phyloP scores from a whole-genome alignment of 768 basidiomycete species.

The Mrakia gelida region DNA sequence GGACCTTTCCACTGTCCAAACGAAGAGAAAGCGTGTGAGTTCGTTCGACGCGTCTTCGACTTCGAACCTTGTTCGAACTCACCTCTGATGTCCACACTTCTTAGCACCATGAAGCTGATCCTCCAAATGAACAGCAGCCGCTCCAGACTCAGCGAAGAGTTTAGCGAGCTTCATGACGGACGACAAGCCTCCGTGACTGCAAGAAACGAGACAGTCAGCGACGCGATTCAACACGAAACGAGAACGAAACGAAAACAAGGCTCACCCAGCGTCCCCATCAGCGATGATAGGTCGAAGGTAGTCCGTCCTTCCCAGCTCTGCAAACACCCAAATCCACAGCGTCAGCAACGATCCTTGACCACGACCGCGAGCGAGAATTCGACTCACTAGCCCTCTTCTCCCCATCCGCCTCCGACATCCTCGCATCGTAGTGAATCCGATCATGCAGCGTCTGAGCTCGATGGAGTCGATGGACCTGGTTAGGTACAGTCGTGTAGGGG shows the following conservation, averaged over 20 bases:
- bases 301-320: constrained; percentile 66
- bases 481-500: constrained; percentile 92
- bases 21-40: constrained; percentile 48
- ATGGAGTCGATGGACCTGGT: constrained; percentile 86
- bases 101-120: constrained; percentile 93
- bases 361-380: no score
- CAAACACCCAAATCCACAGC: background rate
- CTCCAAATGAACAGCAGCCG: constrained; percentile 84
- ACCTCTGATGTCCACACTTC: constrained; percentile 49
- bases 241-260: constrained; percentile 18
- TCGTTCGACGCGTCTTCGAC: constrained; percentile 34
- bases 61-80: background rate
- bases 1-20: constrained; percentile 86
- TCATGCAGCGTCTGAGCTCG: constrained; percentile 90
- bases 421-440: constrained; percentile 85
- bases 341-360: no score
- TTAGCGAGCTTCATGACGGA: constrained; percentile 92
- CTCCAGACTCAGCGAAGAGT: constrained; percentile 89
- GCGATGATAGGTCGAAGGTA: constrained; percentile 90
- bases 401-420: constrained; percentile 56
- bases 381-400: constrained; percentile 36
- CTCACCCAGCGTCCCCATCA: constrained; percentile 88
- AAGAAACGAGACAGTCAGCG: no score
- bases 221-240: no score
- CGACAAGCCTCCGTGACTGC: constrained; percentile 84